Percentiles rank a stretch among this genome's conserved stretches.
Conservation (phyloP, 768 basidiomycete genomes). For the Neoboletus magnificus region DNA sequence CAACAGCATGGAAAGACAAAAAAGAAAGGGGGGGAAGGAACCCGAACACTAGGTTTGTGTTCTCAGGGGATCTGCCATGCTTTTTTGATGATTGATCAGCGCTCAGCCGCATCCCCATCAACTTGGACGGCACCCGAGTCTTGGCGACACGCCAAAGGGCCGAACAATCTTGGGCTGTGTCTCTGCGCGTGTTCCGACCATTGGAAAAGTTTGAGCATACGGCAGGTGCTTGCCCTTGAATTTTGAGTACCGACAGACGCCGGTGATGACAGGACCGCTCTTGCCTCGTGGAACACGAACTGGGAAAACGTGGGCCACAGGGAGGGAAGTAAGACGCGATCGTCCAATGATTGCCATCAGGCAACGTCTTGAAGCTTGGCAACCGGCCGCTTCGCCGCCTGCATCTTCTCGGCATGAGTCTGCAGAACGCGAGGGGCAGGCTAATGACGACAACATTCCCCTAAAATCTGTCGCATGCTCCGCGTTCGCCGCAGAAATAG, state of each 20-base stretch:
- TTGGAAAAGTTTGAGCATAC: background rate
- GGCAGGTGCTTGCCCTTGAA: background rate
- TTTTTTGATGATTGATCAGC: background rate
- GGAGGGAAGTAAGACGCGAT: background rate
- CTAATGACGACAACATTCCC: background rate
- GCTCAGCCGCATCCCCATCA: too few species aligned
- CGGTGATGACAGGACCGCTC: background rate
- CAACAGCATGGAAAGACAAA: background rate
- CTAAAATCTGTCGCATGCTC: background rate
- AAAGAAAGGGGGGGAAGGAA: background rate
- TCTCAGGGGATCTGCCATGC: background rate
- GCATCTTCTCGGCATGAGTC: background rate
- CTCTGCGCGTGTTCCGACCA: background rate
- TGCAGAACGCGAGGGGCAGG: background rate
- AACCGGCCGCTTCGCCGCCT: background rate
- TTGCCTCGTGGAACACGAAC: conserved; percentile 7
- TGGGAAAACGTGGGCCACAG: conserved; percentile 4
- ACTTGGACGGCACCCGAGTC: background rate
- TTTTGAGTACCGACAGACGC: background rate
- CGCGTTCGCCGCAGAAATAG: background rate
- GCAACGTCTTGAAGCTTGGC: background rate
- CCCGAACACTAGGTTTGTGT: too few species aligned
- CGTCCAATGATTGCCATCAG: background rate
- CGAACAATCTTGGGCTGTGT: conserved; percentile 6
- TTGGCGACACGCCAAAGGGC: background rate